These are phyloP conservation scores for Canavalia ensiformis DNA, from an alignment of 306 rosid species.

Conservation along the genomic window DNA sequence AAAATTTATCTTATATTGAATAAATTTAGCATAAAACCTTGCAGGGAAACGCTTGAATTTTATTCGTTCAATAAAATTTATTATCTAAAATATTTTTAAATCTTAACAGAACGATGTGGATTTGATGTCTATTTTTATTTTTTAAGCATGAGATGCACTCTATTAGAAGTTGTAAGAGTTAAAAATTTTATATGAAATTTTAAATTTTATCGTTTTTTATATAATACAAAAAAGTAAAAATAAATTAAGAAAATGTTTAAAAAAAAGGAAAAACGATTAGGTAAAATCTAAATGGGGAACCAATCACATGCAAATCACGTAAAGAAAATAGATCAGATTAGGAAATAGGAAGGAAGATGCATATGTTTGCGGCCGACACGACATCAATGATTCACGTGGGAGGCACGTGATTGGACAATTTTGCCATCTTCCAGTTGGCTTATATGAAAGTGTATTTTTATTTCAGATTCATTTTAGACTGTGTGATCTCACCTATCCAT, in stretches of 20 bases:
- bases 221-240: too few relatives aligned
- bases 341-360: constrained; percentile 14
- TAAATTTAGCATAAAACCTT: neutral
- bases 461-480: neutral
- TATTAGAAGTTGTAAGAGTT: neutral
- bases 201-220: too few relatives aligned
- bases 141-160: neutral
- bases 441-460: neutral
- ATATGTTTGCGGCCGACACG: constrained; percentile 56
- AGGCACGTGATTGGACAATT: constrained; percentile 54
- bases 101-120: neutral
- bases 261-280: neutral
- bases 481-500: neutral
- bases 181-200: too few relatives aligned
- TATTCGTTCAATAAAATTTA: neutral
- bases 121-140: neutral
- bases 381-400: constrained; percentile 55
- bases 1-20: neutral
- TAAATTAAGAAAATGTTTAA: neutral
- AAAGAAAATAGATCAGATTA: neutral
- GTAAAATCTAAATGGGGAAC: constrained; percentile 2
- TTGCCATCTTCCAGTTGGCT: constrained; percentile 41
- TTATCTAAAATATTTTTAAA: neutral
- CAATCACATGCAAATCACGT: constrained; percentile 22
- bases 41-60: neutral